phyloP scores from a whole-genome alignment of 306 rosid species.

The Betula pendula region DNA sequence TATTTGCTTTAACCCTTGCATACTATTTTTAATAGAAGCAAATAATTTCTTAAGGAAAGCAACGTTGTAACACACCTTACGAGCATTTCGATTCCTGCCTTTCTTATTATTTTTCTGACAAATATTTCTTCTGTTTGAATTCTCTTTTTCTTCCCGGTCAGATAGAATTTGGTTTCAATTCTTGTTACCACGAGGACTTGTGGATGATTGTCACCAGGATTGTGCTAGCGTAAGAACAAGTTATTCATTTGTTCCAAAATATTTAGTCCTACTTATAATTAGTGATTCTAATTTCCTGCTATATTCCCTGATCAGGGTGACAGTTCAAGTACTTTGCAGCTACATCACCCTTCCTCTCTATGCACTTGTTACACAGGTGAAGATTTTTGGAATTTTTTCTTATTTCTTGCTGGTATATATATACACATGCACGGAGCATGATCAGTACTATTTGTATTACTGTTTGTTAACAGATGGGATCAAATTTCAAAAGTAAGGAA shows the following conservation, averaged over 20 bases:
- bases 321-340: slow-evolving; percentile 40
- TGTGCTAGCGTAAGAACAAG: slow-evolving; percentile 30
- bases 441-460: background rate
- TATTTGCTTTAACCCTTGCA: too few relatives aligned
- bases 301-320: slow-evolving; percentile 30
- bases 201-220: slow-evolving; percentile 2
- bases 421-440: background rate
- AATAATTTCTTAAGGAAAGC: too few relatives aligned
- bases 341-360: slow-evolving; percentile 47
- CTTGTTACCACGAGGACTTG: slow-evolving; percentile 35
- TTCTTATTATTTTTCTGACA: too few relatives aligned
- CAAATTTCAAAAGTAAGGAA: slow-evolving; percentile 38
- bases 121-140: background rate
- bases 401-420: background rate
- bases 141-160: slow-evolving; percentile 1
- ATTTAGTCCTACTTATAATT: background rate
- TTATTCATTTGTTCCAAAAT: background rate
- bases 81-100: too few relatives aligned
- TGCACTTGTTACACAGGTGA: slow-evolving; percentile 49
- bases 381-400: background rate
- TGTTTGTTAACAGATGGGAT: slow-evolving; percentile 40
- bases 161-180: slow-evolving; percentile 28
- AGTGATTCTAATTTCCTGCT: background rate
- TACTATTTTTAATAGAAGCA: too few relatives aligned
- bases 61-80: too few relatives aligned